Evolutionary conservation across 148 eudicot genomes (phyloP).

Genomic region (Rhododendron ovatum): DNA sequence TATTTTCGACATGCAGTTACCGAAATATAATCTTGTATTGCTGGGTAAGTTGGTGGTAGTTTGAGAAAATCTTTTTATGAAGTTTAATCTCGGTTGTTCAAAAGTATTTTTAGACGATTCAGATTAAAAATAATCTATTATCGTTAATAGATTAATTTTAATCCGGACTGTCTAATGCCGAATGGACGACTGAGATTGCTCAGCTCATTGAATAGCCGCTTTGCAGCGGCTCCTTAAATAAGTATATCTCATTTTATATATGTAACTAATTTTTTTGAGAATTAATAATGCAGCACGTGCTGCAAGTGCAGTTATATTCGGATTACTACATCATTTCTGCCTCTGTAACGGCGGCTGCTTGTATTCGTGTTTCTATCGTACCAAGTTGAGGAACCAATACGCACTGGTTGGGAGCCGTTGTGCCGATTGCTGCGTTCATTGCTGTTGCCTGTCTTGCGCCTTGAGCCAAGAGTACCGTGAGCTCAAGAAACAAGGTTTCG

Average conservation of each 20-base stretch:
- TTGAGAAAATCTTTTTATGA: too few relatives aligned
- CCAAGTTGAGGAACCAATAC: slow-evolving; percentile 34
- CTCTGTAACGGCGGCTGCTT: not conserved
- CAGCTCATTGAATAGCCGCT: too few relatives aligned
- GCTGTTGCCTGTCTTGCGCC: slow-evolving; percentile 34
- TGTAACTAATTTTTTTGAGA: not conserved
- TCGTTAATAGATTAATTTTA: too few relatives aligned
- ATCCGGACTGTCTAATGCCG: fast-evolving
- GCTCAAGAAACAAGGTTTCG: slow-evolving; percentile 17
- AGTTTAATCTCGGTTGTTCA: fast-evolving
- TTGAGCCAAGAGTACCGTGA: slow-evolving; percentile 44
- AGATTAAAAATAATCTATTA: too few relatives aligned
- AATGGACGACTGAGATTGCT: too few relatives aligned
- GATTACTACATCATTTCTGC: not conserved
- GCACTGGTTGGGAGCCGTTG: slow-evolving; percentile 25
- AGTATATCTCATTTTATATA: too few relatives aligned
- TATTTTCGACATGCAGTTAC: too few relatives aligned
- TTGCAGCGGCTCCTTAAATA: too few relatives aligned
- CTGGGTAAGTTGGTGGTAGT: too few relatives aligned
- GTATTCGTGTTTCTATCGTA: slow-evolving; percentile 24
- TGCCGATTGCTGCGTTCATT: slow-evolving; percentile 38
- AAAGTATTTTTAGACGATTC: too few relatives aligned
- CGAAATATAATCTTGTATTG: too few relatives aligned
- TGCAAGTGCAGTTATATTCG: not conserved
- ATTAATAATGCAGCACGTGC: slow-evolving; percentile 7